phyloP scores from a whole-genome alignment of 1,284 basidiomycete species.

The Boletus coffeatus region DNA sequence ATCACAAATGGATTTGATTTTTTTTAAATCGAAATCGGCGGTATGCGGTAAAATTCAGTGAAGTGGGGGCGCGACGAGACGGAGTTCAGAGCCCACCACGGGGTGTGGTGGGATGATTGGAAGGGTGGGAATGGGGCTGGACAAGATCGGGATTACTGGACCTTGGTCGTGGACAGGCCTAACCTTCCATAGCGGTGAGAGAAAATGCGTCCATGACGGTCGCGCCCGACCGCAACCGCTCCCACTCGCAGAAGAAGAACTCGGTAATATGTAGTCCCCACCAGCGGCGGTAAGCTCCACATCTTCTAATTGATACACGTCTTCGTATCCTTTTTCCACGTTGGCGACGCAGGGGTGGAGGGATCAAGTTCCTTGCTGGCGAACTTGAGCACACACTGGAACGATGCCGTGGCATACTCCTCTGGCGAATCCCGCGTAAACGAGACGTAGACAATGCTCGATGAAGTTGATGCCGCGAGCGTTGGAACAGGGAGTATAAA shows the following conservation, averaged over 20 bases:
- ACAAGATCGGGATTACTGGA: slow-evolving; percentile 13
- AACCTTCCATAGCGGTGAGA: slow-evolving; percentile 77
- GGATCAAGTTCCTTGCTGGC: slow-evolving; percentile 98
- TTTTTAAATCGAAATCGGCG: background rate
- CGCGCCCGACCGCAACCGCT: slow-evolving; percentile 73
- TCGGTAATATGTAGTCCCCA: slow-evolving; percentile 81
- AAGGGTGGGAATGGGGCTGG: slow-evolving; percentile 6
- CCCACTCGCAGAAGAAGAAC: slow-evolving; percentile 93
- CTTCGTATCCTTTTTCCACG: slow-evolving; percentile 97
- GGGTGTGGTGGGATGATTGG: slow-evolving; percentile 26
- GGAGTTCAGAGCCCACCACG: slow-evolving; percentile 5
- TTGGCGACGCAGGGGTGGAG: slow-evolving; percentile 55
- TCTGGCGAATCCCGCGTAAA: slow-evolving; percentile 81
- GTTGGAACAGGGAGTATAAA: slow-evolving; percentile 87
- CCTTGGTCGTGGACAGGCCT: slow-evolving; percentile 8
- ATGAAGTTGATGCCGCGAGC: slow-evolving; percentile 65
- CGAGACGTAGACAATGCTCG: slow-evolving; percentile 87
- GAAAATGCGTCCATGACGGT: slow-evolving; percentile 81
- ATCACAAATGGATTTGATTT: background rate
- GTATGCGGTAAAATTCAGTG: slow-evolving; percentile 24
- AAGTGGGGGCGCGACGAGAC: slow-evolving; percentile 24
- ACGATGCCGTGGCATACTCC: slow-evolving; percentile 80
- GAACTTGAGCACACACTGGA: slow-evolving; percentile 91
- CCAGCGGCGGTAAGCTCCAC: slow-evolving; percentile 81
- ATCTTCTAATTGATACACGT: slow-evolving; percentile 98